Evolutionary conservation across 352 stramenopile genomes (phyloP), one percentile per base, ranked within the genome.

Genomic region (Lagenidium giganteum): DNA sequence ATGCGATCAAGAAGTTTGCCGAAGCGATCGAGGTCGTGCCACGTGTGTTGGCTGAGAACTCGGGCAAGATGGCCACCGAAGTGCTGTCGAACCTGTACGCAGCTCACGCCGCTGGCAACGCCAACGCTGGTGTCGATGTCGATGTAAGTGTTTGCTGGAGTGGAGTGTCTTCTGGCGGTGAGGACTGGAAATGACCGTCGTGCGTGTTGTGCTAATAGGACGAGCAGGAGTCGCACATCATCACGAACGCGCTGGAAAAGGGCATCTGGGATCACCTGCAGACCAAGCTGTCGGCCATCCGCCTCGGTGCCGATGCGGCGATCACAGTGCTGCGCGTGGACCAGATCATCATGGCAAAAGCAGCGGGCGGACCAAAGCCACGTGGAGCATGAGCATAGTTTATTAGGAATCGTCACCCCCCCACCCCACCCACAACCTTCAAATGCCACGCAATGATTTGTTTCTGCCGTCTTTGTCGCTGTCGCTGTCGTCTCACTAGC

Each of bases 291-390:
- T 97, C 87, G 48, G 97, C 97, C 44, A 88, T 99, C 57, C 88
- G 95, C 51, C 82, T 99, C 18, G 95, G 96, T 37, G 88, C 97
- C 26, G 97, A 99, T 71, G 96, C 95, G 26, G 95, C 94, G 22
- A 93, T 98, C 50, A 99, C 96, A 33, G 95, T 99, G 47, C 79
- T 99, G 23, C 95, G 95, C 68, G 96, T 99, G 24, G 97, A 99
- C 83, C 96, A 99, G 77, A 99, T 99, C 71, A 99, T 99, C 82
- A 99, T 99, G 97, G 76, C 84, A 51, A 98, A 98, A 72, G 68
- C 90, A 32, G 94, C 94, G 27, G 94, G 94, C 24, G 94, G 94
- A 28, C 94, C 94, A 18, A 98, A 98, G 81, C 87, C 89, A 37
- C 80, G 82, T 54, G 73, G 77, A 57, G 69, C 67, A 64, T 86